Conservation (phyloP, 2,329 filamentous ascomycete genomes). For the Hypoxylon sp. region DNA sequence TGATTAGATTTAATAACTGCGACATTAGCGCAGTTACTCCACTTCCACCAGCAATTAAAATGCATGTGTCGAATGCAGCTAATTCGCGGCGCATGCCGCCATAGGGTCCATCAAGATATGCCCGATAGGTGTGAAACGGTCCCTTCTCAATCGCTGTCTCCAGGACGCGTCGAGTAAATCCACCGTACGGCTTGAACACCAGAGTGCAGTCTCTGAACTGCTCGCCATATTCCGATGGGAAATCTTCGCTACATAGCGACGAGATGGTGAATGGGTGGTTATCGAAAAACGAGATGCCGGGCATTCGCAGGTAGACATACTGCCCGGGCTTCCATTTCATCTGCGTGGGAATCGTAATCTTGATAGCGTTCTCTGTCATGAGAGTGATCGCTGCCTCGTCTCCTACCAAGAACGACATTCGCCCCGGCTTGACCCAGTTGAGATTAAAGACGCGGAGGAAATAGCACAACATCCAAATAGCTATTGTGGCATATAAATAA, state of each 20-base stretch:
- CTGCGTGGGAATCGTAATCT: slow-evolving; percentile 93
- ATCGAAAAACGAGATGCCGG: slow-evolving; percentile 88
- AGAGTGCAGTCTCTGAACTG: slow-evolving; percentile 89
- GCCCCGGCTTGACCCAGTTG: slow-evolving; percentile 89
- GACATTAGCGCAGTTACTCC: slow-evolving; percentile 95
- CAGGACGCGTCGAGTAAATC: slow-evolving; percentile 90
- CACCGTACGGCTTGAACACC: slow-evolving; percentile 91
- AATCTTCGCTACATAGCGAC: slow-evolving; percentile 92
- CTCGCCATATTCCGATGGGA: slow-evolving; percentile 91
- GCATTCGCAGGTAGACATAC: slow-evolving; percentile 95
- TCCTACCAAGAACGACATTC: slow-evolving; percentile 85
- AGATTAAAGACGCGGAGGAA: slow-evolving; percentile 83
- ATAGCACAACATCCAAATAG: slow-evolving; percentile 84
- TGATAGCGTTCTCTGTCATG: slow-evolving; percentile 94
- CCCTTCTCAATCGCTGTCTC: slow-evolving; percentile 87
- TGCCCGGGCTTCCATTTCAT: slow-evolving; percentile 95
- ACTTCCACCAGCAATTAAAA: slow-evolving; percentile 93
- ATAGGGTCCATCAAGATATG: slow-evolving; percentile 94
- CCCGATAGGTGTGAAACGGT: slow-evolving; percentile 91
- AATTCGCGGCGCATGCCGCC: slow-evolving; percentile 93
- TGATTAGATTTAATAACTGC: slow-evolving; percentile 93
- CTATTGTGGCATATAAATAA: slow-evolving; percentile 86
- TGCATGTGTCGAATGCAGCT: slow-evolving; percentile 92
- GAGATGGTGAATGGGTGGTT: slow-evolving; percentile 97
- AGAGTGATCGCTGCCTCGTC: slow-evolving; percentile 92